Conservation (phyloP, 805 yeast species). For the Teunomyces lycoperdinae region DNA sequence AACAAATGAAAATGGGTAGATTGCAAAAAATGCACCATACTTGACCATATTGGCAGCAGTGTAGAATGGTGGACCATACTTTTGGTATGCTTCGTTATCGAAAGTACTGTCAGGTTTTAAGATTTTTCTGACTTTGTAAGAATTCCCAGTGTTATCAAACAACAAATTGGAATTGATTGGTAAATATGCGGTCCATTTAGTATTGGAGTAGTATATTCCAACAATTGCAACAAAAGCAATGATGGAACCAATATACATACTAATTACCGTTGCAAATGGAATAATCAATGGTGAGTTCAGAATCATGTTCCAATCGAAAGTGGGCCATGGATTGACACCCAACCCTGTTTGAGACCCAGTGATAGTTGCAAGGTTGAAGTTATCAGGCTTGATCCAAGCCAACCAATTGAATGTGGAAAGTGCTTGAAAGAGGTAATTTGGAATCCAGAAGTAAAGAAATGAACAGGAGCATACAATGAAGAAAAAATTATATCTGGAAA, state of each 20-base stretch:
- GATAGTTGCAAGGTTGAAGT: conserved; percentile 44
- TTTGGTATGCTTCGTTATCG: conserved; percentile 15
- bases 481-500: conserved; percentile 22
- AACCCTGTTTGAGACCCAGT: conserved; percentile 44
- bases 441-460: conserved; percentile 40
- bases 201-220: conserved; percentile 27
- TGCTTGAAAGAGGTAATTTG: conserved; percentile 41
- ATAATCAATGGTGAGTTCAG: conserved; percentile 12
- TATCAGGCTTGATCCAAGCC: conserved; percentile 55
- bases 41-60: conserved; percentile 20
- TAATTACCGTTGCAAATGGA: conserved; percentile 22
- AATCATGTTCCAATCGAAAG: conserved; percentile 29
- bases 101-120: conserved; percentile 7
- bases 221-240: conserved; percentile 22
- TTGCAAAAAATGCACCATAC: conserved; percentile 23
- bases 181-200: conserved; percentile 27
- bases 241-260: conserved; percentile 15
- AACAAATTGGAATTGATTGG: conserved; percentile 22
- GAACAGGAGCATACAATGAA: conserved; percentile 12
- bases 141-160: conserved; percentile 23
- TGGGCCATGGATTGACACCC: conserved; percentile 30
- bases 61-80: conserved; percentile 21
- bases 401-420: conserved; percentile 52
- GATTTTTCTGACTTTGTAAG: conserved; percentile 16
- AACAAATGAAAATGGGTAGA: conserved; percentile 23